Percentiles rank a stretch among this genome's conserved stretches.
These are phyloP conservation scores for Choiromyces venosus DNA, from an alignment of 495 filamentous ascomycete genomes.

Conservation along the genomic window DNA sequence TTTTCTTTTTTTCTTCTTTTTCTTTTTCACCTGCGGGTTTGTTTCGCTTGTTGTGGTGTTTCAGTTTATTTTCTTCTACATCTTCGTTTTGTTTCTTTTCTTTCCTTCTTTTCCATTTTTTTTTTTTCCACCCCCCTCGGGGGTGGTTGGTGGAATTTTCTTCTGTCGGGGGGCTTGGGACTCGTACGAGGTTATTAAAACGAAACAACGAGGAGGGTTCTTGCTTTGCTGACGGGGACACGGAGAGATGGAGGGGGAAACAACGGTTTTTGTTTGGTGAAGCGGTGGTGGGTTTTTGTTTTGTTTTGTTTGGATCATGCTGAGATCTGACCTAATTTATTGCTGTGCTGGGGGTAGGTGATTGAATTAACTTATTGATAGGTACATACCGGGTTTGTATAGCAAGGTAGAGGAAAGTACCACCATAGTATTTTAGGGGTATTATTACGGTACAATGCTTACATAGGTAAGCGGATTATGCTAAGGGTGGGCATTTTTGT, in stretches of 20 bases:
- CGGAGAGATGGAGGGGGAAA: not conserved
- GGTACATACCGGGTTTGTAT: not conserved
- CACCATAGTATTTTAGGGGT: not conserved
- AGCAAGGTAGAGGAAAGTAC: not conserved
- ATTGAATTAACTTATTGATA: too few relatives aligned
- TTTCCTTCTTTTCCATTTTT: not conserved
- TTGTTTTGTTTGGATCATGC: not conserved
- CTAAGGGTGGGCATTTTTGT: not conserved
- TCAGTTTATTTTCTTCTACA: not conserved
- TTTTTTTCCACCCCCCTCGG: too few relatives aligned
- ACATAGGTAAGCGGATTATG: not conserved
- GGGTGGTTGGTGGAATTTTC: not conserved
- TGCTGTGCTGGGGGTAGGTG: too few relatives aligned
- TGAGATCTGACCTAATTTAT: not conserved
- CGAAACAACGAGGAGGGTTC: not conserved
- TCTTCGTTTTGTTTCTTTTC: not conserved
- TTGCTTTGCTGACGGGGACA: not conserved
- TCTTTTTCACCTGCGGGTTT: not conserved
- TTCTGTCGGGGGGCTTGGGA: not conserved
- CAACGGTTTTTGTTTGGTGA: not conserved
- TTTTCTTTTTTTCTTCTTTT: not conserved
- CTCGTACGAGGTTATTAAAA: not conserved
- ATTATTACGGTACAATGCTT: not conserved
- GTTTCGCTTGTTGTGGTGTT: constrained; percentile 1
- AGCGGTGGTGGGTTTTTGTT: not conserved